phyloP scores from a whole-genome alignment of 306 rosid genomes.

The Prosopis cineraria region DNA sequence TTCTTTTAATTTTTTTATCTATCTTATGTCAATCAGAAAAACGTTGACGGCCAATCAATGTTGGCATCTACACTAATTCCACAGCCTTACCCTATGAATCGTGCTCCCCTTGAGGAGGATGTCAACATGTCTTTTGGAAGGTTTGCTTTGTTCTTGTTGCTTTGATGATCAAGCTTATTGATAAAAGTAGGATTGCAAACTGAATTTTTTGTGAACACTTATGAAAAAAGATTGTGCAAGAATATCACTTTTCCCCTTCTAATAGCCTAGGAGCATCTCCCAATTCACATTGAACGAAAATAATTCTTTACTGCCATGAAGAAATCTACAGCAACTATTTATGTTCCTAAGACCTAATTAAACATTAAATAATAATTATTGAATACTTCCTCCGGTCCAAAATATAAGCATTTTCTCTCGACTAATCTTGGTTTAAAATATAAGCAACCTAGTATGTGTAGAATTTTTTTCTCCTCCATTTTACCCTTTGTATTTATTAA shows the following conservation, averaged over 20 bases:
- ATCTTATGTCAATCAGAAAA: conserved; percentile 62
- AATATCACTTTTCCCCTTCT: not conserved
- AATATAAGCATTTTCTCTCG: too few species aligned
- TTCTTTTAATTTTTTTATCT: not conserved
- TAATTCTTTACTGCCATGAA: not conserved
- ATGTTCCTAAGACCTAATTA: not conserved
- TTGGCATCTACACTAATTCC: conserved; percentile 92
- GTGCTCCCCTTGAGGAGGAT: conserved; percentile 77
- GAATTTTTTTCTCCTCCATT: too few species aligned
- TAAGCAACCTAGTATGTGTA: too few species aligned
- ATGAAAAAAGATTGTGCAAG: not conserved
- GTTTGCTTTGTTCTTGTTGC: conserved; percentile 50
- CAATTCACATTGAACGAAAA: not conserved
- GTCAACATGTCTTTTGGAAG: conserved; percentile 97
- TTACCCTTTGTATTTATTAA: too few species aligned
- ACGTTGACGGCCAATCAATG: conserved; percentile 84
- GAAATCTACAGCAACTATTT: not conserved
- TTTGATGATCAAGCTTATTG: conserved; percentile 18
- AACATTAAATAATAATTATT: not conserved
- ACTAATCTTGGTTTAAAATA: too few species aligned
- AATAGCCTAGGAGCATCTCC: not conserved
- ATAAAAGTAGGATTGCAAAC: not conserved
- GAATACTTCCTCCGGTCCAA: too few species aligned
- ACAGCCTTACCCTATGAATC: conserved; percentile 74
- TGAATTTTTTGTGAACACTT: not conserved